Evolutionary conservation across 176 grass and related monocot genomes (phyloP), one percentile per base, ranked within the genome.

Genomic region (Oropetium thomaeum): DNA sequence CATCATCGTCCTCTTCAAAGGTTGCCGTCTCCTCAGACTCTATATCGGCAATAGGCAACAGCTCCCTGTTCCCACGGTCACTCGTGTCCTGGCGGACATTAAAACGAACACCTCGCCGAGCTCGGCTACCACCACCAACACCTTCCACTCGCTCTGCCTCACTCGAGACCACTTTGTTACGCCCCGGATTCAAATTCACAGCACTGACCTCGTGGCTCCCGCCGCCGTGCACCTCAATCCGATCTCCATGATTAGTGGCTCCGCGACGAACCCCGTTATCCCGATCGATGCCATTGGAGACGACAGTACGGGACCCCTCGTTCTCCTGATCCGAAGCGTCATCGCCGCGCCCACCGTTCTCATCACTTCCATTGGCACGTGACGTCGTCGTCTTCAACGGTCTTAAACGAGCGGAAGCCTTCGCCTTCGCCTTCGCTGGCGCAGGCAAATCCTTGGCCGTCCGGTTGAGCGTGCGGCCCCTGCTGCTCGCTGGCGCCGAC

Each of bases 1-100:
- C 65, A 3, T 84, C 78, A 13, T 67, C 70, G 15, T 78, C 79
- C 63, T 85, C 81, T 48, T 90, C 79, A 84, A 57, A 84, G 9
- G 80, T 15, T 1, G 65, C 38, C 27, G 57, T 23, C 42, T 78
- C 71, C 31, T 82, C 58, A 11, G 13, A 31, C 58, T 68, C 58
- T 3, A 22, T 52, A 67, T 82, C 67, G 10, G 30, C 65, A 16
- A 14, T n/a, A 1, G 40, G 58, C 48, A 59, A 22, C 26, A 69
- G n/a, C 9, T 45, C 69, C 31, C 19, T 42, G 51, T 78, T 55
- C 15, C 41, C 59, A 77, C 3, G 1, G 17, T 26, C 38, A 44
- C 19, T 7, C 7, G 12, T 28, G 28, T 43, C 78, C 27, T 78
- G 28, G 8, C 35, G 49, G 12, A 31, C 53, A 84, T 47, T 10